A percentile compares a stretch with the other conserved stretches of the same genome.
phyloP scores from a whole-genome alignment of 2,329 filamentous ascomycete genomes.

The Fusarium goolgardi region DNA sequence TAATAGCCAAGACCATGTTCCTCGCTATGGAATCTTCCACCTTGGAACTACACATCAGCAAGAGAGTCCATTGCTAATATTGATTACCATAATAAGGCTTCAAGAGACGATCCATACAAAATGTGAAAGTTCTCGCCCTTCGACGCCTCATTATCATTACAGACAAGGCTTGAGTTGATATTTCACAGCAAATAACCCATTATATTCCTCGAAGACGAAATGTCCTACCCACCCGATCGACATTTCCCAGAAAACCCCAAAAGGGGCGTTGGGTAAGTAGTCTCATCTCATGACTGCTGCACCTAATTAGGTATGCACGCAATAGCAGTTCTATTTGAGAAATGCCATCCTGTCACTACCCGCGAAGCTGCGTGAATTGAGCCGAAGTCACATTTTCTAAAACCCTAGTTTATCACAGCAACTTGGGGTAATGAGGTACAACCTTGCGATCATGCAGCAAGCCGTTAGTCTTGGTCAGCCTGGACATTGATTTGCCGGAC shows the following conservation, averaged over 20 bases:
- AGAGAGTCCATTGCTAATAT: background rate
- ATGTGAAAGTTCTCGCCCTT: background rate
- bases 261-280: constrained; percentile 1
- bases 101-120: background rate
- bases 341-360: constrained; percentile 20
- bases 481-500: constrained; percentile 31
- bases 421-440: constrained; percentile 19
- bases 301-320: constrained; percentile 30
- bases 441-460: constrained; percentile 43
- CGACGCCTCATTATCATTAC: background rate
- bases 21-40: background rate
- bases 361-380: constrained; percentile 32
- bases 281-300: constrained; percentile 27
- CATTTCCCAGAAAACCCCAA: constrained; percentile 18
- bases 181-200: constrained; percentile 8
- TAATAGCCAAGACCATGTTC: background rate
- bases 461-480: constrained; percentile 33
- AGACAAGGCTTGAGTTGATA: constrained; percentile 27
- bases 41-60: background rate
- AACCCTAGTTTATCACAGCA: constrained; percentile 14
- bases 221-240: constrained; percentile 15
- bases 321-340: constrained; percentile 22
- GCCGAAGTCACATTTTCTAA: constrained; percentile 16
- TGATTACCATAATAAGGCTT: background rate
- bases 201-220: constrained; percentile 10